These are phyloP conservation scores for Saturnispora quitensis DNA, from an alignment of 805 yeast species.

Conservation along the genomic window DNA sequence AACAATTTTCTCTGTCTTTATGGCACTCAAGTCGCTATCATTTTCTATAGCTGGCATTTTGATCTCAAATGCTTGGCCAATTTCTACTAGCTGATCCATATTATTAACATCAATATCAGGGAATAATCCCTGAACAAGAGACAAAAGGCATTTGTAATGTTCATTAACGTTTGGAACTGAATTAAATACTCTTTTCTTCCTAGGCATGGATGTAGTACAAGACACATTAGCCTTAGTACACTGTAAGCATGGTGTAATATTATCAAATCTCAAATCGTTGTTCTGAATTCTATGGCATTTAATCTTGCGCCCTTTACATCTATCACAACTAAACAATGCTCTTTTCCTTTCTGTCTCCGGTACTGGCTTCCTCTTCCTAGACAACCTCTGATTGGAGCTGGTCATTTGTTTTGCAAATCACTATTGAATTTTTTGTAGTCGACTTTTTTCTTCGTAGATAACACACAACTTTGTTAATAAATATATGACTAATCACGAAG, in stretches of 20 bases:
- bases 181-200: constrained; percentile 34
- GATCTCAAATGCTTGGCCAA: constrained; percentile 28
- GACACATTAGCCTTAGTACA: constrained; percentile 31
- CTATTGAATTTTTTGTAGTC: not conserved
- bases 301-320: constrained; percentile 36
- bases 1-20: not conserved
- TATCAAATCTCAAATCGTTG: constrained; percentile 28
- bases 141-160: constrained; percentile 34
- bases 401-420: not conserved
- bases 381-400: constrained; percentile 9
- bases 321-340: constrained; percentile 37
- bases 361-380: constrained; percentile 29
- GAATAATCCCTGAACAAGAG: constrained; percentile 32
- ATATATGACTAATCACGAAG: constrained; percentile 21
- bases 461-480: not conserved
- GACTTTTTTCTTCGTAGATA: not conserved
- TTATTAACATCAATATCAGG: constrained; percentile 37
- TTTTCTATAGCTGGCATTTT: constrained; percentile 27
- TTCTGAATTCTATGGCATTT: constrained; percentile 32
- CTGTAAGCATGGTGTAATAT: constrained; percentile 31
- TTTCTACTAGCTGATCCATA: constrained; percentile 32
- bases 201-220: constrained; percentile 34
- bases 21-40: constrained; percentile 2
- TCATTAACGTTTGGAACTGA: constrained; percentile 34
- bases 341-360: constrained; percentile 31